Conservation (phyloP, 148 eudicot species). For the Arbutus unedo region DNA sequence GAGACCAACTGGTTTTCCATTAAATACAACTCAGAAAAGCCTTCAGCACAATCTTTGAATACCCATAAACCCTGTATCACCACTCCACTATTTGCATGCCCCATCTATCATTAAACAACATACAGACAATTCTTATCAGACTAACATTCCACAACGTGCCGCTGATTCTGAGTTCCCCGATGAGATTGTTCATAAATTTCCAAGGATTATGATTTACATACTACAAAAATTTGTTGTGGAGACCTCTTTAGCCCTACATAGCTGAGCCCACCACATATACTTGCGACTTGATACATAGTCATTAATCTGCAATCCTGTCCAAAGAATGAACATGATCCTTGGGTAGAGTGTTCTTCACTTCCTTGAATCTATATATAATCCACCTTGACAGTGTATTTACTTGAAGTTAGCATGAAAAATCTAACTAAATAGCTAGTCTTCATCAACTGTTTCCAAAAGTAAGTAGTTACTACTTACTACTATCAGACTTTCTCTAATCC, state of each 20-base stretch:
- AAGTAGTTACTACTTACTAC: background rate
- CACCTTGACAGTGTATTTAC: background rate
- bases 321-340: background rate
- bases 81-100: background rate
- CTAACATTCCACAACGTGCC: background rate
- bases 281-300: background rate
- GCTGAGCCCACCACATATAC: background rate
- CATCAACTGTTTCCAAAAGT: background rate
- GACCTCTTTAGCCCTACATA: background rate
- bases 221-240: background rate
- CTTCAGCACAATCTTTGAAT: background rate
- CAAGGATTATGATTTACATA: background rate
- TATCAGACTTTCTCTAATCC: background rate
- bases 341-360: background rate
- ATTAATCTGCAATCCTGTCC: constrained; percentile 3
- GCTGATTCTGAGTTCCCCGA: background rate
- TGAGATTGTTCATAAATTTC: background rate
- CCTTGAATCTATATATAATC: background rate
- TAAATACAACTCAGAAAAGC: background rate
- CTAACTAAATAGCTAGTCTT: background rate
- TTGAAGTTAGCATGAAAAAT: background rate
- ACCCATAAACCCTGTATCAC: background rate
- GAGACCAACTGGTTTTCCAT: background rate
- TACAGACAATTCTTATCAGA: background rate
- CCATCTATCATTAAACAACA: background rate